Base-by-base conservation (phyloP, 345 rosid species). In the Rhizophora mangle region DNA sequence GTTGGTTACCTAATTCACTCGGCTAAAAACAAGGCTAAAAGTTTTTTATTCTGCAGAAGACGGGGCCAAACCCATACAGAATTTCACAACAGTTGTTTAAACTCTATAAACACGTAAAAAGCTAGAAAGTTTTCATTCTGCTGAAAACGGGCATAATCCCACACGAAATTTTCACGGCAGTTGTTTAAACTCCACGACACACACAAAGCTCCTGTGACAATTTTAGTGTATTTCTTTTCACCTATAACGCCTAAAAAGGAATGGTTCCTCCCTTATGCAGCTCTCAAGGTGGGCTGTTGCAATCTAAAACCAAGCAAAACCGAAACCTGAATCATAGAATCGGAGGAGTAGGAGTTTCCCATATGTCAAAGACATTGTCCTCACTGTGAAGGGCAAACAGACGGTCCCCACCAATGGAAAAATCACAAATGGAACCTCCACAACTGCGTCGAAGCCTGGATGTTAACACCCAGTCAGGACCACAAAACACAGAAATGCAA, bases 371-470 rank as follows among this genome's bases (percentile, higher is more conserved):
- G 72, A 95, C 96, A 78, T 95, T 95, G 60, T 90, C 97, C 72
- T 95, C 97, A 2, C 94, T 90, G 56, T 90, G 96, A 60, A 94
- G 90, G 2, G 97, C 96, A 69, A 94, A 94, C 65, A 94, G 87
- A 27, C 97, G 80, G 68, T 92, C 96, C 3, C 98, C 97, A 0
- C 96, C 95, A 16, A 94, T 92, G 0, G 96, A 88, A 59, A 94
- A 91, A 82, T 94, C 97, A 6, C 97, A 94, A 3, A 91, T 91
- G 0, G 98, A 91, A 34, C 91, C 96, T 37, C 97, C 98, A 63
- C 86, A 75, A 46, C 89, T 79, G 72, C 85, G 79, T 57, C 87
- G 78, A 20, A 94, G 86, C 82, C 97, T 81, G 6, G 97, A 94
- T 9, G 97, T 94, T 36, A 89, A 74, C 27, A 91, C 90, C 83